Conservation (phyloP, 345 rosid species). For the Stellera chamaejasme region DNA sequence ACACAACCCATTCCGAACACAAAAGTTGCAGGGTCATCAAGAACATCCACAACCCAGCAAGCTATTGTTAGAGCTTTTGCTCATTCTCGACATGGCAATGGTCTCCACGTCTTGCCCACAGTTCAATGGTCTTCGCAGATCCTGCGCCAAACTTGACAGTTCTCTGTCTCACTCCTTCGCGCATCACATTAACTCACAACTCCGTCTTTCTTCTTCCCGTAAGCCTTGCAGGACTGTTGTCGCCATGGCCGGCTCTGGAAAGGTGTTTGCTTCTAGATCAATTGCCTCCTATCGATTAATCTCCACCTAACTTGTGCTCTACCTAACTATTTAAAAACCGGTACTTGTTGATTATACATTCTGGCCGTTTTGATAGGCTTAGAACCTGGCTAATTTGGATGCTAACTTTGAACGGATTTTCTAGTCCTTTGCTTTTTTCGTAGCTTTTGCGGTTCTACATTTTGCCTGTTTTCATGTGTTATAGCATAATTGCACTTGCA, state of each 20-base stretch:
- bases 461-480: neutral
- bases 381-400: neutral
- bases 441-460: neutral
- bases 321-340: neutral
- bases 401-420: neutral
- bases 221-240: constrained; percentile 50
- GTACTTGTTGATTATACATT: neutral
- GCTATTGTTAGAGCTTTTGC: neutral
- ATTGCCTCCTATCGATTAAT: too few species aligned
- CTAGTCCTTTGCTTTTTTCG: too few species aligned
- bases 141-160: constrained; percentile 33
- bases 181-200: constrained; percentile 35
- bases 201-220: constrained; percentile 42
- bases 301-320: too few species aligned
- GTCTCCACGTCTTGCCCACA: constrained; percentile 43
- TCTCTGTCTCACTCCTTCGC: constrained; percentile 28
- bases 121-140: constrained; percentile 53
- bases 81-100: constrained; percentile 35
- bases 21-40: neutral
- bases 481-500: too few species aligned
- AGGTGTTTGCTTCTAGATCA: constrained; percentile 26
- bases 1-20: constrained; percentile 1
- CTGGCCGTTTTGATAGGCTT: neutral
- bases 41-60: neutral
- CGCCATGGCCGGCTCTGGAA: constrained; percentile 93